Base-by-base conservation (phyloP, 805 yeast genomes). In the Debaryomyces prosopidis region DNA sequence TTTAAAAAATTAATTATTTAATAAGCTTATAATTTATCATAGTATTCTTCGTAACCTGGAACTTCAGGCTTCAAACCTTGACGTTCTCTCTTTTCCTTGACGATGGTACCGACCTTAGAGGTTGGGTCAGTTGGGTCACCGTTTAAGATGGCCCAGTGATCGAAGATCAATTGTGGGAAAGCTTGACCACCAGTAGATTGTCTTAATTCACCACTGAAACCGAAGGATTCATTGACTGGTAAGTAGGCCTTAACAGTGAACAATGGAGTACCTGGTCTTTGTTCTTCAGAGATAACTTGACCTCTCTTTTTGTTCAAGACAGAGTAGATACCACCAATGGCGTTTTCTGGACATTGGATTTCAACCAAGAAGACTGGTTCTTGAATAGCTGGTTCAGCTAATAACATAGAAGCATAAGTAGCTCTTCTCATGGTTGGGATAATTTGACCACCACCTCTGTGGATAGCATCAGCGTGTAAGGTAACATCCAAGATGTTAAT, bases 161-260 rank as follows among this genome's bases (percentile, higher is more conserved):
- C 98, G 79, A 92, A 94, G 77, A 94, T 95, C 96, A 94, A 84
- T 82, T 92, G 98, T 80, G 99, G 99, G 99, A 92, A 92, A 77
- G 99, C 99, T 85, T 92, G 99, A 79, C 99, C 99, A 88, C 97
- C 97, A 71, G 99, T 92, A 72, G 98, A 97, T 82, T 92, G 97
- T 85, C 99, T 89, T 73, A 92, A 87, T 71, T 91, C 96, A 82
- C 95, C 94, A 67, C 96, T 87, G 96, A 92, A 92, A 87, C 99
- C 99, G 87, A 94, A 92, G 49, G 99, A 92, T 84, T 94, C 99
- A 81, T 92, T 94, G 65, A 92, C 97, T 75, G 99, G 99, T 81
- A 92, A 84, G 96, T 90, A 88, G 68, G 99, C 99, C 89, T 92
- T 94, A 77, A 92, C 95, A 68, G 96, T 90, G 85, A 94, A 94